These are phyloP conservation scores for Peronospora farinosa DNA, from an alignment of 352 stramenopile species.

Conservation along the genomic window DNA sequence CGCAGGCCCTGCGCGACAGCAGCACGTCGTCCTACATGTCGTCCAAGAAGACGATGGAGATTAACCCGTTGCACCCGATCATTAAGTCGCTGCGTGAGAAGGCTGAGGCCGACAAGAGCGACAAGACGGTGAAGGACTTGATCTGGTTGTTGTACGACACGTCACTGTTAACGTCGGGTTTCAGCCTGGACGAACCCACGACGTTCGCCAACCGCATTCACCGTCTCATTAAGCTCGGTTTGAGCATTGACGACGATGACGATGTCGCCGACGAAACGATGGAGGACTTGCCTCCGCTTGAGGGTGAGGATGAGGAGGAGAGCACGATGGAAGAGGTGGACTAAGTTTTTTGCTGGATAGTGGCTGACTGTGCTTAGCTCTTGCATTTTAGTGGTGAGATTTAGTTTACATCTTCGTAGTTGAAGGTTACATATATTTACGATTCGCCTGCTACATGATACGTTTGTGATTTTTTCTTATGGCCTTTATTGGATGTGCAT, in stretches of 20 bases:
- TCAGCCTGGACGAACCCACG: constrained; percentile 97
- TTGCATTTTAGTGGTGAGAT: constrained; percentile 39
- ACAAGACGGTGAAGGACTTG: constrained; percentile 99
- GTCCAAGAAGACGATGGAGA: constrained; percentile 99
- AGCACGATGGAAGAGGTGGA: constrained; percentile 99
- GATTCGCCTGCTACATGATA: constrained; percentile 21
- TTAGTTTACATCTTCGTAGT: constrained; percentile 40
- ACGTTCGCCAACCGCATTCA: constrained; percentile 99
- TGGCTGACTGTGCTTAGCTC: constrained; percentile 15
- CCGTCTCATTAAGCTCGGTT: constrained; percentile 97
- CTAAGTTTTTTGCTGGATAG: constrained; percentile 59
- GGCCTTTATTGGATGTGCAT: no score
- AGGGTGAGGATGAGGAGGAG: constrained; percentile 94
- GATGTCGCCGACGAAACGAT: constrained; percentile 91
- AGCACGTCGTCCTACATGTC: constrained; percentile 97
- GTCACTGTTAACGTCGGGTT: constrained; percentile 97
- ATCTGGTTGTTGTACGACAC: constrained; percentile 99
- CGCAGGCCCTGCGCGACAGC: constrained; percentile 97
- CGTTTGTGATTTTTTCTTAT: no score
- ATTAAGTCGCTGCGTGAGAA: constrained; percentile 98
- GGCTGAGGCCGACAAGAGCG: constrained; percentile 96
- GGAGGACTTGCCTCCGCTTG: constrained; percentile 95
- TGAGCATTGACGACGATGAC: constrained; percentile 98
- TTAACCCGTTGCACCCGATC: constrained; percentile 99
- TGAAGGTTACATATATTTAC: constrained; percentile 68